Evolutionary conservation across 257 asterid species (phyloP), one percentile per base, ranked within the genome.

Genomic region (Penstemon eatonii): DNA sequence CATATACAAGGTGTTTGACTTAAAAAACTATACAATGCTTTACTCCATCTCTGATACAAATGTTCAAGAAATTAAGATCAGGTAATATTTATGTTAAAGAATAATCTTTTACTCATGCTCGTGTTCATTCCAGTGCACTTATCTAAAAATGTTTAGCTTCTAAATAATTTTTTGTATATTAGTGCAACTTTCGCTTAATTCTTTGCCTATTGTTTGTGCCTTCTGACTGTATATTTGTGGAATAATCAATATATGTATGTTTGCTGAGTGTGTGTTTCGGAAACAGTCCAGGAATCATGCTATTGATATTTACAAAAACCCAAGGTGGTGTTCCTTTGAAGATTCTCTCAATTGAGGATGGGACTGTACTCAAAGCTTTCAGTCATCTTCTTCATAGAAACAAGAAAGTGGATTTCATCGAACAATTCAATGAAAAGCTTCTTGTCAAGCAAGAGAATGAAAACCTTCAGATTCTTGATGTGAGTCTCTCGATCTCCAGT

Each of bases 381-480:
- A 86, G 78, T 76, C 98, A 91, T 80, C 93, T 87, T 45, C 96
- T 94, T 65, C 99, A 94, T 67, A 81, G 95, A 60, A 84, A 87
- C 78, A 94, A 91, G 86, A 94, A 94, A 78, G 96, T 94, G 72
- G 98, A 91, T 86, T 94, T 94, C 81, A 91, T 91, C 15, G 98
- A 91, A 74, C 98, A 91, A 79, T 91, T 94, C 81, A 94, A 94
- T 52, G 99, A 94, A 67, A 94, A 94, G 86, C 98, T 94, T 78
- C 90, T 94, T 38, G 99, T 94, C 84, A 94, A 94, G 83, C 99
- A 94, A 76, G 98, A 94, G 75, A 86, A 94, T 47, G 99, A 94
- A 81, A 94, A 94, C 73, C 96, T 94, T 52, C 98, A 94, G 88
- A 94, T 94, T 81, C 89, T 89, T 67, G 99, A 94, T 71, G 99